Conservation (phyloP, 495 filamentous ascomycete genomes). For the Aspergillus asperescens region DNA sequence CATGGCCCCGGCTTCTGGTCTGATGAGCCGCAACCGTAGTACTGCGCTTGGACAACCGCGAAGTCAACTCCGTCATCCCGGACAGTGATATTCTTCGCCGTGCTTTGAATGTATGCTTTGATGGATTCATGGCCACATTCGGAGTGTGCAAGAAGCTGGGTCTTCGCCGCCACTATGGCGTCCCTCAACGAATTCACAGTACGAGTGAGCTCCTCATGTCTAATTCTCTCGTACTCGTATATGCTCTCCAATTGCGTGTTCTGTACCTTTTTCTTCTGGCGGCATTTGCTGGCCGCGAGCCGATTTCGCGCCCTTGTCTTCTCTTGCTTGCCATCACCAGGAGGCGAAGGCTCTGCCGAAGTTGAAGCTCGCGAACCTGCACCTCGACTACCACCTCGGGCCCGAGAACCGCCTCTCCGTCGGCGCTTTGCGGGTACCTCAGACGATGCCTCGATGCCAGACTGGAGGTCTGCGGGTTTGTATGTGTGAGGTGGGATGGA, state of each 20-base stretch:
- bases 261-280: conserved; percentile 55
- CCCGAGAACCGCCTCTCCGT: background rate
- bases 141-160: conserved; percentile 54
- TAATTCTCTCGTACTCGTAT: conserved; percentile 4
- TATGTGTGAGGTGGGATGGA: background rate
- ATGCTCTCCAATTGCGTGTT: background rate
- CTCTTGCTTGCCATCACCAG: conserved; percentile 19
- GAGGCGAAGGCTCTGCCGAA: background rate
- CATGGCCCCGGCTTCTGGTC: background rate
- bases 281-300: conserved; percentile 78
- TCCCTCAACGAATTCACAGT: conserved; percentile 40
- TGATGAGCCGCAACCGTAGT: background rate
- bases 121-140: conserved; percentile 54
- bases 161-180: conserved; percentile 54
- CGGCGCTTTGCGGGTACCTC: background rate
- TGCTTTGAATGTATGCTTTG: conserved; percentile 43
- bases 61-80: background rate
- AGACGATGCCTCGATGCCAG: background rate
- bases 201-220: conserved; percentile 42
- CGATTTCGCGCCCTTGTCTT: conserved; percentile 76
- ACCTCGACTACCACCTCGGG: background rate
- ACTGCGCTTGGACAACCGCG: background rate
- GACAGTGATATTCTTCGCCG: conserved; percentile 34
- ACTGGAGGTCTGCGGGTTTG: background rate
- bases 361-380: background rate